Percentiles rank a stretch among this genome's conserved stretches.
Conservation (phyloP, 2,329 filamentous ascomycete species). For the Aspergillus ustus region DNA sequence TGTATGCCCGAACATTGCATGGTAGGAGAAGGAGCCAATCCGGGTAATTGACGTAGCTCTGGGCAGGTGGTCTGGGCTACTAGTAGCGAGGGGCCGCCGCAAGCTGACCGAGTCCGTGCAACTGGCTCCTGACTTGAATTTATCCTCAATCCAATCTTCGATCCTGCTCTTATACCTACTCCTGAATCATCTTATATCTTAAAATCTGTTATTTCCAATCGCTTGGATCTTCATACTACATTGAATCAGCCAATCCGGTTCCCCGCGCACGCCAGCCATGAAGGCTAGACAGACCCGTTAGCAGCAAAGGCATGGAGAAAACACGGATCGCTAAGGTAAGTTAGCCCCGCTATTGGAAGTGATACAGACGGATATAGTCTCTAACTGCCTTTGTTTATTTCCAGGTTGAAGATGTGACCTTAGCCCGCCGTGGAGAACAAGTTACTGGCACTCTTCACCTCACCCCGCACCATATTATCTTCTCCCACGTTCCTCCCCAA, state of each 20-base stretch:
- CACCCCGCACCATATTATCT: conserved; percentile 67
- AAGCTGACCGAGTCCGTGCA: conserved; percentile 27
- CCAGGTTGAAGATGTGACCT: conserved; percentile 61
- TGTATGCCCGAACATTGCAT: not conserved
- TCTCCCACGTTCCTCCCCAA: conserved; percentile 58
- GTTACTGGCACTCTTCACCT: conserved; percentile 65
- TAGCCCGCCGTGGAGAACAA: conserved; percentile 61
- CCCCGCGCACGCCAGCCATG: conserved; percentile 29
- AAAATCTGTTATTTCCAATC: not conserved
- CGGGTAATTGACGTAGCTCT: conserved; percentile 17
- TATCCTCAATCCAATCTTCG: conserved; percentile 7
- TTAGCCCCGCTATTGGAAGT: conserved; percentile 1
- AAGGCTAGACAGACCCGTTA: conserved; percentile 38
- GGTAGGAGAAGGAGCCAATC: not conserved
- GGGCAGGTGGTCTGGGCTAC: not conserved
- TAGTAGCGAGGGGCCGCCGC: conserved; percentile 27
- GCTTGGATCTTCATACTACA: conserved; percentile 4
- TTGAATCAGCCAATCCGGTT: conserved; percentile 12
- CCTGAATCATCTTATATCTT: conserved; percentile 1
- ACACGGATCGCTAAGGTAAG: conserved; percentile 51
- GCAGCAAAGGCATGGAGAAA: conserved; percentile 48
- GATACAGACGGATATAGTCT: not conserved
- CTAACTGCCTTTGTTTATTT: conserved; percentile 13
- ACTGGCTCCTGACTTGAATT: conserved; percentile 16
- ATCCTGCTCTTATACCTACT: conserved; percentile 1